phyloP scores from a whole-genome alignment of 2,329 filamentous ascomycete genomes.

The Ophiocordyceps camponoti-leonardi region DNA sequence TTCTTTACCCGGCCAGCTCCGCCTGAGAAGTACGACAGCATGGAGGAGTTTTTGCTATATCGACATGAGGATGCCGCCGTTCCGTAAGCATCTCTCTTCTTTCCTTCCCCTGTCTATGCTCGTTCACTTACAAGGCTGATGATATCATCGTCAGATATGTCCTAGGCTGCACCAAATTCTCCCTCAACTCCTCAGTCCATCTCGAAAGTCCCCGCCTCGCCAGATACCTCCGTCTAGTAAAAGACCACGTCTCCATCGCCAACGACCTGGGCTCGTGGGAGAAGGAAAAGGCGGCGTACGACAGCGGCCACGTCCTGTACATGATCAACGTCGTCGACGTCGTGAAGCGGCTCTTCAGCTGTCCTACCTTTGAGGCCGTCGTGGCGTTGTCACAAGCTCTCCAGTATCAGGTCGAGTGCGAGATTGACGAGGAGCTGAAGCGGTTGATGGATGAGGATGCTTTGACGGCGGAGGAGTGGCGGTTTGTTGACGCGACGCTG shows the following conservation, averaged over 20 bases:
- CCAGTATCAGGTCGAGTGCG: not conserved
- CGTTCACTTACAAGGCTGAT: no score
- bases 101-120: not conserved
- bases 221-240: not conserved
- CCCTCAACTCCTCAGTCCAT: not conserved
- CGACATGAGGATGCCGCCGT: not conserved
- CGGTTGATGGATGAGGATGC: not conserved
- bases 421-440: not conserved
- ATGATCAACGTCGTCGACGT: not conserved
- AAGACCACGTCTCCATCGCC: not conserved
- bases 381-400: not conserved
- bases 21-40: not conserved
- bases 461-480: not conserved
- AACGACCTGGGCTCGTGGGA: not conserved
- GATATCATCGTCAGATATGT: not conserved
- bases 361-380: not conserved
- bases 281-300: not conserved
- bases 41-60: not conserved
- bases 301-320: not conserved
- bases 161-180: not conserved
- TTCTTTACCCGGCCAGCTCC: not conserved
- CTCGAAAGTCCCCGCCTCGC: not conserved
- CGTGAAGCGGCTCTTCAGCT: not conserved
- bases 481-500: not conserved
- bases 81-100: not conserved